Conservation (phyloP, 2,329 filamentous ascomycete genomes). For the Alternaria arbusti region DNA sequence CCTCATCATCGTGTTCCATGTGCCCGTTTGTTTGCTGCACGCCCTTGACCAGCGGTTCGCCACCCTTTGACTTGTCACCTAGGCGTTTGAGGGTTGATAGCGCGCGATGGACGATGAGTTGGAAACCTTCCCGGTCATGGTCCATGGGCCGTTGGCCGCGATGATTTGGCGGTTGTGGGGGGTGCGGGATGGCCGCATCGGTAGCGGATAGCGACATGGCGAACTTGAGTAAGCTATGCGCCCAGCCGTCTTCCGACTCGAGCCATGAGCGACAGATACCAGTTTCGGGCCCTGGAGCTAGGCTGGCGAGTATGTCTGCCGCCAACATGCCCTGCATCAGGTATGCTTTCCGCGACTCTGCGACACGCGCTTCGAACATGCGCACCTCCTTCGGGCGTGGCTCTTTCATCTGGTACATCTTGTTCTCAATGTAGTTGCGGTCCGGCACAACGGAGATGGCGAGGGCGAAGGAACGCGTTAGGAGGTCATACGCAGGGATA, state of each 20-base stretch:
- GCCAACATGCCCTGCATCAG: slow-evolving; percentile 91
- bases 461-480: slow-evolving; percentile 86
- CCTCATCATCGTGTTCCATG: slow-evolving; percentile 22
- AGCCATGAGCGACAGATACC: slow-evolving; percentile 81
- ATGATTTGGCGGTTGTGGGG: slow-evolving; percentile 36
- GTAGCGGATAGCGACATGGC: slow-evolving; percentile 67
- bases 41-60: slow-evolving; percentile 41
- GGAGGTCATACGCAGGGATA: slow-evolving; percentile 73
- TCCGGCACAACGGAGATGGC: slow-evolving; percentile 86
- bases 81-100: slow-evolving; percentile 56
- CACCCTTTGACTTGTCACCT: slow-evolving; percentile 52
- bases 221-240: slow-evolving; percentile 77
- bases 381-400: slow-evolving; percentile 53
- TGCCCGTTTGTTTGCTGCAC: slow-evolving; percentile 35
- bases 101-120: slow-evolving; percentile 53
- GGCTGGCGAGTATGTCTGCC: slow-evolving; percentile 82
- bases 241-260: slow-evolving; percentile 81
- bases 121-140: slow-evolving; percentile 45
- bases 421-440: slow-evolving; percentile 59
- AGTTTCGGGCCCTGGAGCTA: slow-evolving; percentile 74
- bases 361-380: slow-evolving; percentile 62
- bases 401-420: slow-evolving; percentile 45
- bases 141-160: slow-evolving; percentile 43
- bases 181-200: slow-evolving; percentile 35
- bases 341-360: slow-evolving; percentile 85